phyloP scores from a whole-genome alignment of 495 filamentous ascomycete genomes.

The Penicillium verhagenii region DNA sequence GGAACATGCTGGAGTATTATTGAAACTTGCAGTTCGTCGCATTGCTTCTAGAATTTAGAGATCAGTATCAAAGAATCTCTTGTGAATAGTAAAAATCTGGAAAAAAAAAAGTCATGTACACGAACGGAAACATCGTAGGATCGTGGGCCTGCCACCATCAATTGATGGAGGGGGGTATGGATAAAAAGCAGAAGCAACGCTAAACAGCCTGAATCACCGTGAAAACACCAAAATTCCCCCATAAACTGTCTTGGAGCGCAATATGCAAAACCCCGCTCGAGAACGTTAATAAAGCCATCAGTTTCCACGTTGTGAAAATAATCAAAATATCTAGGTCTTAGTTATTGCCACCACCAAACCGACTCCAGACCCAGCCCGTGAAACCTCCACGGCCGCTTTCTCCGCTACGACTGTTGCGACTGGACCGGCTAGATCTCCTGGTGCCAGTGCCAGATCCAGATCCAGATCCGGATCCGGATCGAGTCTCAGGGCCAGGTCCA shows the following conservation, averaged over 20 bases:
- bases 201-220: neutral
- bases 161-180: neutral
- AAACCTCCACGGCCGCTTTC: conserved; percentile 31
- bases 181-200: neutral
- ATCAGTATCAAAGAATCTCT: too few species aligned
- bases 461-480: too few species aligned
- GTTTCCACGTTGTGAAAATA: too few species aligned
- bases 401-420: conserved; percentile 22
- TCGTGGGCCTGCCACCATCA: neutral
- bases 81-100: too few species aligned
- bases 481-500: too few species aligned
- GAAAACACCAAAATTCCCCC: neutral
- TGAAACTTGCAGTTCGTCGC: too few species aligned
- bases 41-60: too few species aligned
- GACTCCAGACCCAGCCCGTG: conserved; percentile 39
- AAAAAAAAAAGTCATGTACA: too few species aligned
- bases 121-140: neutral
- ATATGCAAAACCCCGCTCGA: too few species aligned
- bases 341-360: conserved; percentile 30
- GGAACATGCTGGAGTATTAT: too few species aligned
- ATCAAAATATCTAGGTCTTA: neutral
- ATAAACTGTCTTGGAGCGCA: too few species aligned
- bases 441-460: conserved; percentile 1
- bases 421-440: conserved; percentile 13
- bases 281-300: too few species aligned